Evolutionary conservation across 1,284 basidiomycete species (phyloP).

Genomic region (Ceratobasidium sp.): DNA sequence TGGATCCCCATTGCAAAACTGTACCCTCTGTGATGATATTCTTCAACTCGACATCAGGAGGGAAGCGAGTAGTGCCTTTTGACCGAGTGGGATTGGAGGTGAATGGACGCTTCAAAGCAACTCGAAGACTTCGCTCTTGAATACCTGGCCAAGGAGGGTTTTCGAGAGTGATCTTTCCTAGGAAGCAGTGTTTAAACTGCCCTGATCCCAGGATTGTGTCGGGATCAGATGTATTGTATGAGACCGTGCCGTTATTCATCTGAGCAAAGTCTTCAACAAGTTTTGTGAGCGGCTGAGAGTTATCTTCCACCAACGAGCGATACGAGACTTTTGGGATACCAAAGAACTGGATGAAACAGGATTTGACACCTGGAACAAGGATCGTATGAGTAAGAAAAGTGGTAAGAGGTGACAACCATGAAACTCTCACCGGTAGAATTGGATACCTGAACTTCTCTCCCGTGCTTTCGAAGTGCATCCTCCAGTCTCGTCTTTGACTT

Average conservation of each 20-base stretch:
- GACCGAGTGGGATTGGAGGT: not conserved
- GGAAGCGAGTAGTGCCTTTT: not conserved
- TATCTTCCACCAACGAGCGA: not conserved
- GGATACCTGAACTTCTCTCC: not conserved
- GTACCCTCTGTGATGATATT: not conserved
- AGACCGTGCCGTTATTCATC: not conserved
- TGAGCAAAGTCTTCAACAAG: not conserved
- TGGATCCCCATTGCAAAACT: not conserved
- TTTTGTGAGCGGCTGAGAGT: not conserved
- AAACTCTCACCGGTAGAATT: not conserved
- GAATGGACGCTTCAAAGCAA: not conserved
- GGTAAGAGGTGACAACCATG: too few species aligned
- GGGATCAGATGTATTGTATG: not conserved
- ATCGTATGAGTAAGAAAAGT: not conserved
- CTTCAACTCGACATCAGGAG: not conserved
- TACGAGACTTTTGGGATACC: not conserved
- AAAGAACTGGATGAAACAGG: not conserved
- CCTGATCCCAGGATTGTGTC: not conserved
- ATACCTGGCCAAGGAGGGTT: not conserved
- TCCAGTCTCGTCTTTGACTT: not conserved
- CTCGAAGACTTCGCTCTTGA: not conserved
- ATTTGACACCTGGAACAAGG: not conserved
- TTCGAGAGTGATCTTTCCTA: not conserved
- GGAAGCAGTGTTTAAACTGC: not conserved
- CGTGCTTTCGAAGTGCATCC: not conserved